A percentile compares a stretch with the other conserved stretches of the same genome.
Evolutionary conservation across 805 yeast species (phyloP).

Genomic region (Barnettozyma populi): DNA sequence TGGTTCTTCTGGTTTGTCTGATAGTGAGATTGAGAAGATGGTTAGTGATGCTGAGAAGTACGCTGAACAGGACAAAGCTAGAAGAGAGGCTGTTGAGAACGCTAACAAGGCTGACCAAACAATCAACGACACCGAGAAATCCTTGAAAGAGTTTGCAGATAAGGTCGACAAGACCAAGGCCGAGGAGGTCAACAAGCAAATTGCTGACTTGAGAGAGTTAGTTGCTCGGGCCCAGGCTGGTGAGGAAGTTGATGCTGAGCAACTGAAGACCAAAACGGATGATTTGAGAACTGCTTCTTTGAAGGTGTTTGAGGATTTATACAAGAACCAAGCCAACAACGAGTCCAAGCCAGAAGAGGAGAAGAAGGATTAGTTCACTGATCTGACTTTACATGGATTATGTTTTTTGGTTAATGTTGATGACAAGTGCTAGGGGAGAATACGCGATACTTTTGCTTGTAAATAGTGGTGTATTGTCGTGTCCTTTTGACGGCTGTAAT

Average conservation of each 20-base stretch:
- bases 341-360: conserved; percentile 26
- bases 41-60: conserved; percentile 55
- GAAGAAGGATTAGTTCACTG: conserved; percentile 12
- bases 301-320: conserved; percentile 60
- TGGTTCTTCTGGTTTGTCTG: conserved; percentile 56
- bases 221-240: conserved; percentile 66
- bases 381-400: neutral
- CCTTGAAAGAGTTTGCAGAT: conserved; percentile 71
- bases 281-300: conserved; percentile 73
- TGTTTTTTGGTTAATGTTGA: conserved; percentile 1
- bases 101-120: conserved; percentile 83
- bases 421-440: neutral
- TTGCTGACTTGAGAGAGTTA: conserved; percentile 58
- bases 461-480: neutral
- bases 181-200: conserved; percentile 38
- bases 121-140: conserved; percentile 80
- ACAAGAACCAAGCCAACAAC: conserved; percentile 23
- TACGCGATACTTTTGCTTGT: neutral
- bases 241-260: conserved; percentile 52
- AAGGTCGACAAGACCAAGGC: conserved; percentile 52
- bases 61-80: conserved; percentile 52
- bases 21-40: conserved; percentile 56
- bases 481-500: conserved; percentile 1
- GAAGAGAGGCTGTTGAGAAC: conserved; percentile 57
- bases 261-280: conserved; percentile 73